Evolutionary conservation across 2,329 filamentous ascomycete genomes (phyloP).

Genomic region (Hymenoscyphus fructigenus): DNA sequence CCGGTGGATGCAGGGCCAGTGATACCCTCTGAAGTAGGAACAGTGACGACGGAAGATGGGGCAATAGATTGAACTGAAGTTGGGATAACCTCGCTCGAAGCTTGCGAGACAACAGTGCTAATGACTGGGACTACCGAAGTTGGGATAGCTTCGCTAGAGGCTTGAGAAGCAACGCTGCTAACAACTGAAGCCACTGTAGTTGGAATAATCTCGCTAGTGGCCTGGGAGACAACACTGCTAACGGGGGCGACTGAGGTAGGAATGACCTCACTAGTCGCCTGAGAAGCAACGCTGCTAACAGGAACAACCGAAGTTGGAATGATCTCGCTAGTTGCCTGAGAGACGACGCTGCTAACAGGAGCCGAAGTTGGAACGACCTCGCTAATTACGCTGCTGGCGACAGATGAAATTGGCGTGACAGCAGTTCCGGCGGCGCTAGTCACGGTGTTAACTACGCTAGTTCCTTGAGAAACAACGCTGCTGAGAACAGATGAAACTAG

Average conservation of each 20-base stretch:
- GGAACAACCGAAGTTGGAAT: background rate
- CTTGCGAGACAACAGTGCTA: background rate
- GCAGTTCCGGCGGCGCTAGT: background rate
- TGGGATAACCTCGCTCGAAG: background rate
- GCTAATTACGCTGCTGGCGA: background rate
- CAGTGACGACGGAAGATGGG: background rate
- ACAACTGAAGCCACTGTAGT: too few relatives aligned
- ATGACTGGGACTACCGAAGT: too few relatives aligned
- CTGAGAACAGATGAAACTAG: background rate
- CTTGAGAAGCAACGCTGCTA: too few relatives aligned
- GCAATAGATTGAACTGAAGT: background rate
- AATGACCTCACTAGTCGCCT: too few relatives aligned
- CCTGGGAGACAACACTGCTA: background rate
- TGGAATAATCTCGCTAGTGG: background rate
- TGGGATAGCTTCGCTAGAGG: too few relatives aligned
- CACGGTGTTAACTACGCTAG: too few relatives aligned
- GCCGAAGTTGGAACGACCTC: background rate
- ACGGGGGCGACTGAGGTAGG: too few relatives aligned
- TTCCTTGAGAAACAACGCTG: background rate
- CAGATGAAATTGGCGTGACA: background rate
- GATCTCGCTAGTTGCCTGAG: background rate
- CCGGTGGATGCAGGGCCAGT: background rate
- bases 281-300: too few relatives aligned
- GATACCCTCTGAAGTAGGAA: background rate
- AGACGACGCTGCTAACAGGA: background rate